A percentile compares a stretch with the other conserved stretches of the same genome.
Evolutionary conservation across 805 yeast species (phyloP).

Genomic region (Metschnikowia shivogae): DNA sequence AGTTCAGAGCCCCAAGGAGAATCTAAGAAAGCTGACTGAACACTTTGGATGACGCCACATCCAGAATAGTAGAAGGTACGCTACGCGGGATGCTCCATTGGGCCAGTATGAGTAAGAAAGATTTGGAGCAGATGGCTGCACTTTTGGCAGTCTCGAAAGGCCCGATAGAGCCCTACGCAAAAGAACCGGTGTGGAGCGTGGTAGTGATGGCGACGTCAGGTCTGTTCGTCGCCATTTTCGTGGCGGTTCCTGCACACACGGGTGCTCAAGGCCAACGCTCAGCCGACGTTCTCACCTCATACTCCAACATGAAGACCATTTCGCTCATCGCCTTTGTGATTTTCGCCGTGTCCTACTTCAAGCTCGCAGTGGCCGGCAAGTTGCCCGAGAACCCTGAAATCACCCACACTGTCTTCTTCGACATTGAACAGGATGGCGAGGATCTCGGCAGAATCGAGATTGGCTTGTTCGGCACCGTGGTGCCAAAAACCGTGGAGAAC

Average conservation of each 20-base stretch:
- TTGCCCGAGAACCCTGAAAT: conserved; percentile 46
- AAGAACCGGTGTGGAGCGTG: no score
- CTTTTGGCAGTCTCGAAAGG: no score
- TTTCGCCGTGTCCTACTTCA: conserved; percentile 12
- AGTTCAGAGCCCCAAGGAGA: background rate
- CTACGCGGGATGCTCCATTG: no score
- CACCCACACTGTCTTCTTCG: conserved; percentile 83
- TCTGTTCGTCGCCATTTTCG: no score
- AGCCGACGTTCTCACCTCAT: background rate
- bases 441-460: conserved; percentile 75
- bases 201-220: no score
- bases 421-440: conserved; percentile 75
- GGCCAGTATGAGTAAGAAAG: no score
- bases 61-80: no score
- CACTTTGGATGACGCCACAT: no score
- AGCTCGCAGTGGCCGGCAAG: conserved; percentile 8
- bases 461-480: conserved; percentile 83
- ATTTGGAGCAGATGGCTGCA: no score
- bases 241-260: background rate
- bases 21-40: no score
- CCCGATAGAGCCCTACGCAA: no score
- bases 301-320: conserved; percentile 14
- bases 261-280: background rate
- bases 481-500: conserved; percentile 86
- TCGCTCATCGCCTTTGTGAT: conserved; percentile 14